Evolutionary conservation across 208 protist species (phyloP), one percentile per base, ranked within the genome.

Genomic region (Porcisia hertigi): DNA sequence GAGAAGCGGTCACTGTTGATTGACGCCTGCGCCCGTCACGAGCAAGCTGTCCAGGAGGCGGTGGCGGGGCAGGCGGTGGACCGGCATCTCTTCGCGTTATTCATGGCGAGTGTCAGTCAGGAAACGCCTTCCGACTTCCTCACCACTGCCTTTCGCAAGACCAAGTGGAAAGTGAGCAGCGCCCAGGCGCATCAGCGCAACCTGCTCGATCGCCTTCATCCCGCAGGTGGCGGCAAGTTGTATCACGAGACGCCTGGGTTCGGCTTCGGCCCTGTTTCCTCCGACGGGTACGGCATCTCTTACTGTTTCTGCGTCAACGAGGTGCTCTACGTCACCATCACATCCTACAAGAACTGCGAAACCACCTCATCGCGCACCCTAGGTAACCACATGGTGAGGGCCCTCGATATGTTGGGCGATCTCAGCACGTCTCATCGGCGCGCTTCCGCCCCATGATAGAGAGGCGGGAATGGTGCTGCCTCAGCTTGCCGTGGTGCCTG

Each of bases 201-300:
- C 82, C 76, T 92, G 52, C 88, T 86, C 60, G 77, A 71, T 8
- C 69, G 77, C 57, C 76, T 85, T 49, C 89, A 89, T 76, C 54
- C 81, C 9, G 79, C 83, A 63, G 76, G 69, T 20, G 80, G 79
- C 34, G 81, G 69, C 14, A 20, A 57, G 23, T 65, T 75, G 20
- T 87, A 84, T 54, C 78, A 82, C 69, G 86, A 91, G 63, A 92
- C 89, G 7, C 89, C 87, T 0, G 84, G 84, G 41, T 86, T 93
- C 49, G 94, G 96, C 18, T 98, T 98, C 74, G 96, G 94, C 16
- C 96, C 96, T 16, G 91, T 97, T 23, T 79, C 88, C 7, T 71
- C 86, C 45, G 89, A 96, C 72, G 92, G 94, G 66, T 97, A 97
- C 84, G 94, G 94, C 65, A 82, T 97, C 43, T 94, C 86, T n/a